Base-by-base conservation (phyloP, 495 filamentous ascomycete species). In the Talaromyces proteolyticus region DNA sequence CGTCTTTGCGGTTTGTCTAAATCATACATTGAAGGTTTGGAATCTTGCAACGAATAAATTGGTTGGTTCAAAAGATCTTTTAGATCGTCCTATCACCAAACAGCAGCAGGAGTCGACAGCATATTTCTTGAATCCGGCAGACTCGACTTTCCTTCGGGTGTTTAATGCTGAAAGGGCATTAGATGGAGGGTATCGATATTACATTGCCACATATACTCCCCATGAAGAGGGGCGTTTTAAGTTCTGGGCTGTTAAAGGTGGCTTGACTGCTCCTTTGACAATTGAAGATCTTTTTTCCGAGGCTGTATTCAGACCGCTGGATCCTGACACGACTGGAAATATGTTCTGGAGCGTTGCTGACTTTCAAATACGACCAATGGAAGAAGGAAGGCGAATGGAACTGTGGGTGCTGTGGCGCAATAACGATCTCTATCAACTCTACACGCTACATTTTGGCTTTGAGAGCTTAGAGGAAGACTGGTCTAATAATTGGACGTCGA, bases 381-480 rank as follows among this genome's bases (percentile, higher is more conserved):
- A 71, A 38, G 69, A 71, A 62, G 74, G 66, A 58, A 79, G 56
- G 55, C 70, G 63, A 16, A 79, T 83, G 52, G 80, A 89, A 59
- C 49, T 92, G 3, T 99, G 93, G 93, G 77, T 91, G 11, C 67
- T 93, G 38, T 92, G 89, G 90, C 85, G 91, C 70, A 84, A 87
- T 66, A 86, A 93, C 60, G 78, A 86, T 56, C 76, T 85, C 53
- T 82, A 91, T 64, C 74, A 86, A 50, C 73, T 95, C 36, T 86
- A 91, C 64, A 73, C 77, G 47, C 53, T 88, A 53, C 75, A 78
- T 50, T 74, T 78, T 65, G 57, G 79, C 52, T 63, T 86, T 60
- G 64, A 70, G 4, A 67, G 69, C 10, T 41, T 85, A 49, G 57
- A 66, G 18, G 41, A 59, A 6, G 75, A 75, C 8, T 98, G 93